Conservation (phyloP, 306 rosid species). For the Gastrolobium bilobum region DNA sequence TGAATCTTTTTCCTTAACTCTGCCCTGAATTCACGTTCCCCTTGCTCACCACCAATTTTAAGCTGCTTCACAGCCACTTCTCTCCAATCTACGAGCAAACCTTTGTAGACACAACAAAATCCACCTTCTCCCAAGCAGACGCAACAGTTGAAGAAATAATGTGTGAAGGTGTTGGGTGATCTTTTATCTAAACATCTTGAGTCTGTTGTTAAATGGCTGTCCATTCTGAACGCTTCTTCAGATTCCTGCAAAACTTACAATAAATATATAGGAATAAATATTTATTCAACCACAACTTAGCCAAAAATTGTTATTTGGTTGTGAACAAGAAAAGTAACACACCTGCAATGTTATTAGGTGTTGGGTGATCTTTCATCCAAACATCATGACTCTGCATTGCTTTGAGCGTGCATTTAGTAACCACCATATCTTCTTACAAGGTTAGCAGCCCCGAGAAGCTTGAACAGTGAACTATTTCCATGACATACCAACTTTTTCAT, state of each 20-base stretch:
- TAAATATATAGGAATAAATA: no score
- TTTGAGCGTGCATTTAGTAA: slow-evolving; percentile 11
- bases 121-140: slow-evolving; percentile 90
- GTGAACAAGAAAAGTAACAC: no score
- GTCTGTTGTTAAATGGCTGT: no score
- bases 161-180: no score
- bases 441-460: slow-evolving; percentile 49
- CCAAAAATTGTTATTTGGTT: no score
- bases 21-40: slow-evolving; percentile 97
- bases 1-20: slow-evolving; percentile 46
- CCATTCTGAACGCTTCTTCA: no score
- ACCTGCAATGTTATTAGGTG: no score
- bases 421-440: slow-evolving; percentile 54
- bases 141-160: no score
- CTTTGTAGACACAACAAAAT: slow-evolving; percentile 98
- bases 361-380: no score
- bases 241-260: no score
- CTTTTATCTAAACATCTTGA: no score
- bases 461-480: slow-evolving; percentile 46
- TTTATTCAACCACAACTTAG: no score
- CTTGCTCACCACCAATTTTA: slow-evolving; percentile 93
- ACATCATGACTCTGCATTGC: slow-evolving; percentile 54
- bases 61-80: slow-evolving; percentile 96
- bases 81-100: slow-evolving; percentile 81
- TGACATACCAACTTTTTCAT: slow-evolving; percentile 55